Conservation (phyloP, 495 filamentous ascomycete genomes). For the Podospora bellae-mahoneyi region DNA sequence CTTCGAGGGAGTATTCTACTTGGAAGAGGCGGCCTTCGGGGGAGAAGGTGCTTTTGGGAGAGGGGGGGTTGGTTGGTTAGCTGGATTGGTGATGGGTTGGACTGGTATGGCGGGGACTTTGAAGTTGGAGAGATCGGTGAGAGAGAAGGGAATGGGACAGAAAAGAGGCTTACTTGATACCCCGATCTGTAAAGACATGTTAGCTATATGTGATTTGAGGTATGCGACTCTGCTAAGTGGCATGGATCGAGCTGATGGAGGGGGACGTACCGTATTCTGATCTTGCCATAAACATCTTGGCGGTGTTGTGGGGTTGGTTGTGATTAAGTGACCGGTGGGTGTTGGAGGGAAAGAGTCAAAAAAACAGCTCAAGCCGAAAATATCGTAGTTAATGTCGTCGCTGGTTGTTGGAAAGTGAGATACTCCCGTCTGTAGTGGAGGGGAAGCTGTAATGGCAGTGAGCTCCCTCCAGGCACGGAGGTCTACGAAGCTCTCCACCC, state of each 20-base stretch:
- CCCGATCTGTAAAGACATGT: constrained; percentile 69
- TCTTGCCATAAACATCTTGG: constrained; percentile 98
- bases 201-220: constrained; percentile 21
- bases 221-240: background rate
- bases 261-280: constrained; percentile 87
- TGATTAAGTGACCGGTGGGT: constrained; percentile 12
- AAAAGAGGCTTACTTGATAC: constrained; percentile 78
- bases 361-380: constrained; percentile 14
- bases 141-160: constrained; percentile 7
- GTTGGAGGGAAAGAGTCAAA: constrained; percentile 17
- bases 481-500: constrained; percentile 32
- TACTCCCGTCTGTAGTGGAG: constrained; percentile 8
- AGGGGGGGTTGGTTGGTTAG: constrained; percentile 7
- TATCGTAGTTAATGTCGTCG: constrained; percentile 19
- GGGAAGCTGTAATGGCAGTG: constrained; percentile 23
- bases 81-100: constrained; percentile 2
- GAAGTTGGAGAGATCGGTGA: constrained; percentile 12
- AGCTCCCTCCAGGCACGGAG: constrained; percentile 32
- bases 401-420: background rate
- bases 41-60: constrained; percentile 82
- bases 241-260: background rate
- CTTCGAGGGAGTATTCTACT: constrained; percentile 99
- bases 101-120: constrained; percentile 3
- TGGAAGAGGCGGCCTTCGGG: constrained; percentile 99
- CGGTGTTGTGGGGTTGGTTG: constrained; percentile 30